Percentiles rank a stretch among this genome's conserved stretches.
phyloP scores from a whole-genome alignment of 148 eudicot genomes.

The Nepenthes gracilis region DNA sequence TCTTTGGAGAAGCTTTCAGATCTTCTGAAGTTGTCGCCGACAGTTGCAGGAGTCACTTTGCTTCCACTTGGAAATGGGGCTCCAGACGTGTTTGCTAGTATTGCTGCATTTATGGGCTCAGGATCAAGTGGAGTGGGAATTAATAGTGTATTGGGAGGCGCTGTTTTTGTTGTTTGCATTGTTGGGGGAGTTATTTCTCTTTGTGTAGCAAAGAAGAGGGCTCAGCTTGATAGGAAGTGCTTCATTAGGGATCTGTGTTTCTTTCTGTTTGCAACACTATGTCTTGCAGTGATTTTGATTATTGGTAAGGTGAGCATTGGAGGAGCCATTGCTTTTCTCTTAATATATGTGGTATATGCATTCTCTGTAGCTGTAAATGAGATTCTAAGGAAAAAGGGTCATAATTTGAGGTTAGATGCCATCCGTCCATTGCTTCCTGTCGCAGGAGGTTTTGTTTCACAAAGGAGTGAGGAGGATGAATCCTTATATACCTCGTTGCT shows the following conservation, averaged over 20 bases:
- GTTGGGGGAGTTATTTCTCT: constrained; percentile 80
- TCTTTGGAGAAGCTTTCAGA: constrained; percentile 75
- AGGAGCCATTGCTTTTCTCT: constrained; percentile 48
- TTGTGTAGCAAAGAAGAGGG: constrained; percentile 48
- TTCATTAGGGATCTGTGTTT: constrained; percentile 74
- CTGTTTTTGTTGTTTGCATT: constrained; percentile 76
- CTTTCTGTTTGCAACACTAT: constrained; percentile 38
- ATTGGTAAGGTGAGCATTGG: constrained; percentile 49
- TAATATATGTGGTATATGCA: constrained; percentile 58
- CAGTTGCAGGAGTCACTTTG: constrained; percentile 89
- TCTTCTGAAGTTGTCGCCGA: constrained; percentile 68
- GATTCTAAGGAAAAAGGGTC: constrained; percentile 54
- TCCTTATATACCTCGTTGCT: constrained; percentile 20
- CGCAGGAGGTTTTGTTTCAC: constrained; percentile 47
- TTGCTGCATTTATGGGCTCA: constrained; percentile 81
- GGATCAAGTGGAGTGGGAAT: constrained; percentile 83
- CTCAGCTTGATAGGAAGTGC: constrained; percentile 70
- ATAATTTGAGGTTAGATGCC: constrained; percentile 53
- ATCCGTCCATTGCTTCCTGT: constrained; percentile 88
- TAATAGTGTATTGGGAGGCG: constrained; percentile 91
- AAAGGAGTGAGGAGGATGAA: constrained; percentile 18
- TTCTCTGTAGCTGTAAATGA: constrained; percentile 78
- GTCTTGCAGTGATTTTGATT: constrained; percentile 44
- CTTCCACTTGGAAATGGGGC: constrained; percentile 98
- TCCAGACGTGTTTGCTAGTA: constrained; percentile 95